A percentile compares a stretch with the other conserved stretches of the same genome.
These are phyloP conservation scores for Lachnellula arida DNA, from an alignment of 2,329 filamentous ascomycete species.

Conservation along the genomic window DNA sequence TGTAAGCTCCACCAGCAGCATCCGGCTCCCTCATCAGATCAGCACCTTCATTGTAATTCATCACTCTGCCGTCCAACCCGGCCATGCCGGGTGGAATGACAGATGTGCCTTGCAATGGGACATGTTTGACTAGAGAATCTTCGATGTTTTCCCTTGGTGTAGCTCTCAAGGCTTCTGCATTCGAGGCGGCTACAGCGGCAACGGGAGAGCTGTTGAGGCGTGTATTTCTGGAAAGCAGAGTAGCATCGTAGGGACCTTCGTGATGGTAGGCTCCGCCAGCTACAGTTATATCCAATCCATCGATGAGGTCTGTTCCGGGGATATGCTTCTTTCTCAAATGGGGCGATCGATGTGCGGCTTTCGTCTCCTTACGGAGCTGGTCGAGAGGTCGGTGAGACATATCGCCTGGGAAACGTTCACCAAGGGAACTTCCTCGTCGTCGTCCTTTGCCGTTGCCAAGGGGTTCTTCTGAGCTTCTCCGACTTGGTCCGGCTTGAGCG, in stretches of 20 bases:
- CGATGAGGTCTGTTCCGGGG: constrained; percentile 71
- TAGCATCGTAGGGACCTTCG: constrained; percentile 84
- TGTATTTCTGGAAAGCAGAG: constrained; percentile 67
- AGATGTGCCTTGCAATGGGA: constrained; percentile 77
- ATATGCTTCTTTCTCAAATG: constrained; percentile 63
- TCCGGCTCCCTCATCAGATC: constrained; percentile 76
- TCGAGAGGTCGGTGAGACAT: constrained; percentile 63
- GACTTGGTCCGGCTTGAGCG: constrained; percentile 16
- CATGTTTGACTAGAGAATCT: constrained; percentile 67
- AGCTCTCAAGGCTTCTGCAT: constrained; percentile 71
- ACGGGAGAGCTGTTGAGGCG: constrained; percentile 62
- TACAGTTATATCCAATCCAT: constrained; percentile 65
- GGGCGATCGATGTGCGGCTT: constrained; percentile 59
- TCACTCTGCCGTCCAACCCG: constrained; percentile 64
- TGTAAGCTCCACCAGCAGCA: constrained; percentile 68
- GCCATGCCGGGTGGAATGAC: constrained; percentile 66
- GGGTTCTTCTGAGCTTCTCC: constrained; percentile 16
- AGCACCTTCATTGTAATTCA: constrained; percentile 79
- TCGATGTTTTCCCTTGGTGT: constrained; percentile 74
- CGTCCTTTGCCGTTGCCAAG: constrained; percentile 30
- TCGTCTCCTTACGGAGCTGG: constrained; percentile 57
- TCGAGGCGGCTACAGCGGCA: constrained; percentile 68
- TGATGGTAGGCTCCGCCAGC: constrained; percentile 72
- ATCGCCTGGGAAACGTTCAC: constrained; percentile 58
- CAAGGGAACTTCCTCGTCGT: constrained; percentile 47